Conservation (phyloP, 2,329 filamentous ascomycete genomes). For the Triangularia verruculosa region DNA sequence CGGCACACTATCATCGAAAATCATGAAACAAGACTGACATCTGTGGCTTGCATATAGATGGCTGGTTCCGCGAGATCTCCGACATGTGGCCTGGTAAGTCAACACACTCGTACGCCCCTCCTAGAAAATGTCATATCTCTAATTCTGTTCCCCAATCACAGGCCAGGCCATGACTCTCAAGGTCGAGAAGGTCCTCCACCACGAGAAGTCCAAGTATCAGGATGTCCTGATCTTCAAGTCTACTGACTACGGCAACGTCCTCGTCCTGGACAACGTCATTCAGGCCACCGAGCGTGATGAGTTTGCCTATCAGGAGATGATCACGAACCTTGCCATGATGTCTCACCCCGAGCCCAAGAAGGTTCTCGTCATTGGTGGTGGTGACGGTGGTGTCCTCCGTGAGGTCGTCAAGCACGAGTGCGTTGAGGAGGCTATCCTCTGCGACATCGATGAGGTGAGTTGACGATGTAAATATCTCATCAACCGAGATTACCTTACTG, state of each 20-base stretch:
- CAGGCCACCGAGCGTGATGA: slow-evolving; percentile 98
- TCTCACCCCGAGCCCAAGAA: slow-evolving; percentile 98
- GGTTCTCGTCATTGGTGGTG: slow-evolving; percentile 96
- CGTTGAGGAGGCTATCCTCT: slow-evolving; percentile 92
- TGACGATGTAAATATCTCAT: slow-evolving; percentile 19
- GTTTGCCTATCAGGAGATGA: slow-evolving; percentile 99
- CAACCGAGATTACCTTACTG: slow-evolving; percentile 50
- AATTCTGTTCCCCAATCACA: slow-evolving; percentile 25
- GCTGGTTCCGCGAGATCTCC: slow-evolving; percentile 99
- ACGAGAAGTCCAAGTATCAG: slow-evolving; percentile 99
- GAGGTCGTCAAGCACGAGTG: slow-evolving; percentile 99
- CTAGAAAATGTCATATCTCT: not conserved
- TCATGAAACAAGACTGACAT: not conserved
- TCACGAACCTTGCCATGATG: slow-evolving; percentile 97
- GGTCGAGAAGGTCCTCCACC: slow-evolving; percentile 96
- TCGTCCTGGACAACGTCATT: slow-evolving; percentile 98
- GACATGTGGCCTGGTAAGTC: slow-evolving; percentile 85
- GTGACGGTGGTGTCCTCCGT: slow-evolving; percentile 94
- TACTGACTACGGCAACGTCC: slow-evolving; percentile 90
- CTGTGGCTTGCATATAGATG: slow-evolving; percentile 63
- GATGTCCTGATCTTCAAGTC: slow-evolving; percentile 99
- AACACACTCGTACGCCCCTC: slow-evolving; percentile 13
- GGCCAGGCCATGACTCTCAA: slow-evolving; percentile 98
- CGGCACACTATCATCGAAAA: not conserved
- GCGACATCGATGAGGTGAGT: slow-evolving; percentile 90